phyloP scores from a whole-genome alignment of 2,329 filamentous ascomycete species.

The Herpotrichia juniperi region DNA sequence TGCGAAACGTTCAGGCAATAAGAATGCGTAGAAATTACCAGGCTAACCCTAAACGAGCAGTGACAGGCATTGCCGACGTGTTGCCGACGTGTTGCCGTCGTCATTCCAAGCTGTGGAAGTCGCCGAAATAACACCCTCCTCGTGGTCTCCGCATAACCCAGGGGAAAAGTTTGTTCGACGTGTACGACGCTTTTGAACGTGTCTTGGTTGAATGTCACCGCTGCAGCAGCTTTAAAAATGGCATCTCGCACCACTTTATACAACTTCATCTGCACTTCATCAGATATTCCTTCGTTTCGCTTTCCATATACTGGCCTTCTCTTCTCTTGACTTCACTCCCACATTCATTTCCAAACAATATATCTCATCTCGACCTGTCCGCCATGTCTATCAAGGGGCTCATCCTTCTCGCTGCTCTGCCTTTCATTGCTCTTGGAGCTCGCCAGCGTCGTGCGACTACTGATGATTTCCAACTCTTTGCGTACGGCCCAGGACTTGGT shows the following conservation, averaged over 20 bases:
- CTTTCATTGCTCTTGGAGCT: constrained; percentile 17
- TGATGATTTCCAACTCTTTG: constrained; percentile 19
- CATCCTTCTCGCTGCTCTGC: constrained; percentile 15
- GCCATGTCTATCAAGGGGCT: background rate
- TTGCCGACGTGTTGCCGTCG: constrained; percentile 2
- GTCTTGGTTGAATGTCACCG: background rate
- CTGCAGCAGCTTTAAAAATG: background rate
- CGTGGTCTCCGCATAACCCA: background rate
- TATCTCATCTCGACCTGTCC: constrained; percentile 4
- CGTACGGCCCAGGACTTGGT: constrained; percentile 21
- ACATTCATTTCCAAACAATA: background rate
- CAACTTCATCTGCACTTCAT: background rate
- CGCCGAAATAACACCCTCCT: background rate
- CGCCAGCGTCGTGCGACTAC: constrained; percentile 15
- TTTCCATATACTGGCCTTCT: background rate
- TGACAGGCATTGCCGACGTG: constrained; percentile 3
- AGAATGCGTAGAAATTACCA: background rate
- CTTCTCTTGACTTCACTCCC: background rate
- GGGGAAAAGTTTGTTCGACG: background rate
- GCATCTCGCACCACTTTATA: background rate
- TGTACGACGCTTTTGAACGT: background rate
- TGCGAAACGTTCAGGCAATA: background rate
- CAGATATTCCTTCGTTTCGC: constrained; percentile 3
- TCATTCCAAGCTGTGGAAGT: background rate
- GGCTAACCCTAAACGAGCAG: constrained; percentile 2